Base-by-base conservation (phyloP, 1,284 basidiomycete genomes). In the Inonotus obliquus region DNA sequence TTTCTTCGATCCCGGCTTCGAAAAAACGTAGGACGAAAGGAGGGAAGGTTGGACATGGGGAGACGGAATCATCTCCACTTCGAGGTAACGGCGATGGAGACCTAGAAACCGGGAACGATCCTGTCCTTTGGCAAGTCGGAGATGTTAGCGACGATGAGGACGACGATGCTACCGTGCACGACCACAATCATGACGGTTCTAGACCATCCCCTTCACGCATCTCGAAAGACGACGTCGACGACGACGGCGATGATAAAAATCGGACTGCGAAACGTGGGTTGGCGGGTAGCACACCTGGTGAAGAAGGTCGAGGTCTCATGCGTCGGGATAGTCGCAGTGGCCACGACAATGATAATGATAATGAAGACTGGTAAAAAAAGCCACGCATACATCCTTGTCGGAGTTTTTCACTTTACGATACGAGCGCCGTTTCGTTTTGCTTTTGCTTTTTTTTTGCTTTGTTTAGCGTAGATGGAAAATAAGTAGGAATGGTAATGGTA, bases 41-140 rank as follows among this genome's bases (percentile, higher is more conserved):
- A n/a, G 51, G 58, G 29, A 52, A 39, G 25, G 63, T 68, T 58
- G 67, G 66, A 14, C 69, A 71, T 39, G 72, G 71, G 19, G 71
- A 71, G 13, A 72, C 69, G 49, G 68, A 69, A 44, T 69, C 65
- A 3, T 69, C 70, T 55, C 64, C 73, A 21, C 66, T 79, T 6
- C 72, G 70, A 3, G 74, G 69, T 1, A 73, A 70, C n/a, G 74
- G 74, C 7, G 79, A 82, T 39, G 17, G 41, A 5, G 41, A 44
- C n/a, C 7, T 6, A 7, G 41, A 32, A 4, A 9, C 32, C 32
- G 32, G 9, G 32, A 75, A 73, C 38, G 73, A 78, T 1, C 77
- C 76, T 21, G 70, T 70, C n/a, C 65, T 85, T 39, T 91, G 89
- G 87, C 79, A 84, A 53, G 76, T 91, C 0, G 87, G 87, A 1